Percentiles rank a stretch among this genome's conserved stretches.
These are phyloP conservation scores for Physaria fendleri DNA, from an alignment of 345 rosid genomes.

Conservation along the genomic window DNA sequence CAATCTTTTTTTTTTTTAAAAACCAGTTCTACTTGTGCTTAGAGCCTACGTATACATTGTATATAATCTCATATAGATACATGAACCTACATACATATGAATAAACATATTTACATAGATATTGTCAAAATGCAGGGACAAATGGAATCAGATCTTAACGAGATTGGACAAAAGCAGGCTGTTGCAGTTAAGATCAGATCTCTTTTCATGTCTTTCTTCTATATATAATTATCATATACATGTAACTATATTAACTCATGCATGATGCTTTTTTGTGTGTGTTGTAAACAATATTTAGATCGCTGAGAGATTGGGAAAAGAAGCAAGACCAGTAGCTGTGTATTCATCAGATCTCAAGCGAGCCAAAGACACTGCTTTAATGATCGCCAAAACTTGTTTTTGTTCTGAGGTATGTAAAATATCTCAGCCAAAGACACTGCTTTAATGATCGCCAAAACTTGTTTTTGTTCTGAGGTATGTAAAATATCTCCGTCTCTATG, in stretches of 20 bases:
- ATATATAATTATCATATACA: not conserved
- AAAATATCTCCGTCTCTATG: not conserved
- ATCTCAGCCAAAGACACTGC: slow-evolving; percentile 14
- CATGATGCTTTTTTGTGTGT: not conserved
- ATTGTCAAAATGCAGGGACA: slow-evolving; percentile 22
- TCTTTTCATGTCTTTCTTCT: not conserved
- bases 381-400: slow-evolving; percentile 24
- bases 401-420: slow-evolving; percentile 14
- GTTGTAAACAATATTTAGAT: slow-evolving; percentile 2
- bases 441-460: slow-evolving; percentile 22
- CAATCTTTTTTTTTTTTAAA: no score
- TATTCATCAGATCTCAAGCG: slow-evolving; percentile 33
- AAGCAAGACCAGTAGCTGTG: slow-evolving; percentile 22
- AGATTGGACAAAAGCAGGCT: slow-evolving; percentile 34
- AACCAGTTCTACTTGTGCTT: no score
- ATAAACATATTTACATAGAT: not conserved
- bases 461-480: slow-evolving; percentile 22
- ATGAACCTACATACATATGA: not conserved
- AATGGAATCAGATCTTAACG: slow-evolving; percentile 32
- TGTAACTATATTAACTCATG: not conserved
- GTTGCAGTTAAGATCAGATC: slow-evolving; percentile 35
- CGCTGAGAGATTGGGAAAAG: slow-evolving; percentile 32
- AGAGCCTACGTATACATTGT: not conserved
- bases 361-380: slow-evolving; percentile 33
- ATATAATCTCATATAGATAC: not conserved